Evolutionary conservation across 345 rosid species (phyloP), one percentile per base, ranked within the genome.

Genomic region (Orychophragmus violaceus): DNA sequence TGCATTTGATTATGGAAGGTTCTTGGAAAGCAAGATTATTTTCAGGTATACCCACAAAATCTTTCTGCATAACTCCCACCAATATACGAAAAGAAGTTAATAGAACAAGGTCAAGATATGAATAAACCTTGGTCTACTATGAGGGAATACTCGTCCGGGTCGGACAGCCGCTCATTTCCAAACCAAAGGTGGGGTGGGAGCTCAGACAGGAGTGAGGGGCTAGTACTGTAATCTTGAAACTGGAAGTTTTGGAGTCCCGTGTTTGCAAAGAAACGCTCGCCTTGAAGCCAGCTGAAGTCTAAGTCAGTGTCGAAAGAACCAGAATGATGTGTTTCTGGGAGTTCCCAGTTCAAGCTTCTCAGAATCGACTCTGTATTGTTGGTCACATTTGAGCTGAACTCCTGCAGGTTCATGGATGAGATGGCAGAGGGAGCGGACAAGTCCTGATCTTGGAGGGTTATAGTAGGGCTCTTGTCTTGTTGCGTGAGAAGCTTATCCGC

Each of bases 71-170:
- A 67, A 67, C 64, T 61, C 64, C 73, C 28, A 45, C 64, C 73
- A 67, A 61, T 74, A 67, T 45, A 67, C 19, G 51, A 18, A 66
- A 66, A 59, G 11, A 66, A 67, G 64, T 54, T 59, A 71, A 60
- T 17, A 17, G 64, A 77, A 59, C 70, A 71, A 71, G 74, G 59
- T 85, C 78, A 87, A 62, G 79, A 70, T 68, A 89, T 73, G 76
- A 91, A 91, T 72, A 91, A 78, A 68, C 93, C 82, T 66, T 83
- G 87, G 71, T 83, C 90, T 42, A 80, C 72, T 49, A 65, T 29
- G 49, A 82, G 50, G 55, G 81, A 48, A 74, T 72, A 83, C 51
- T 90, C 96, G 6, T 87, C 69, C 52, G 84, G 83, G 29, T 92
- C 97, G 13, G 62, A 62, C 35, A 71, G 68, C 71, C 73, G 55